Percentiles rank a stretch among this genome's conserved stretches.
phyloP scores from a whole-genome alignment of 352 stramenopile species.

The Blastocystis sp. region DNA sequence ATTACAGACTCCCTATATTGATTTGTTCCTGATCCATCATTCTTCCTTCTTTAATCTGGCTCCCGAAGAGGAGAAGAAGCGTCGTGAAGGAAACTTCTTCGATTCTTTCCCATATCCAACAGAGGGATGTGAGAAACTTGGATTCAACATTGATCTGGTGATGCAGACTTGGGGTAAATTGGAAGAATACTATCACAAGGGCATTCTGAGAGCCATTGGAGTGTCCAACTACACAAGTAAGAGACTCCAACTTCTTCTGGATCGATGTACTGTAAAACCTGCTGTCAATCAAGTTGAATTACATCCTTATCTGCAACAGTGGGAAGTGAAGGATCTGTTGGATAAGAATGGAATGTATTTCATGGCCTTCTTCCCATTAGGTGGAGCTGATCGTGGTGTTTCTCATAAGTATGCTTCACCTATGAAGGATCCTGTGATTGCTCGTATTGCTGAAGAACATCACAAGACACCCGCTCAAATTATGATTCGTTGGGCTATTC shows the following conservation, averaged over 20 bases:
- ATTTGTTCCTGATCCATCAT: constrained; percentile 69
- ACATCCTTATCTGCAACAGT: constrained; percentile 71
- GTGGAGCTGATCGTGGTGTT: constrained; percentile 65
- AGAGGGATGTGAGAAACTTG: neutral
- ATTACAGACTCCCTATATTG: constrained; percentile 67
- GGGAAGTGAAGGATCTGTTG: constrained; percentile 69
- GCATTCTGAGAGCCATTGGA: constrained; percentile 66
- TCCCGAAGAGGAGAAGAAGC: constrained; percentile 39
- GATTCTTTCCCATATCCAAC: neutral
- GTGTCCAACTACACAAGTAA: constrained; percentile 71
- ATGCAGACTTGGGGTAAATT: constrained; percentile 72
- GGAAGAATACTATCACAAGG: constrained; percentile 67
- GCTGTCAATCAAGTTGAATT: constrained; percentile 74
- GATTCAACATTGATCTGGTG: constrained; percentile 7
- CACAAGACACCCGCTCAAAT: constrained; percentile 70
- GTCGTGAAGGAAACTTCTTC: constrained; percentile 42
- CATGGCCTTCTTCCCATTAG: constrained; percentile 71
- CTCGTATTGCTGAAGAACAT: constrained; percentile 65
- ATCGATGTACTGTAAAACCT: constrained; percentile 68
- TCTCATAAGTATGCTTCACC: constrained; percentile 8
- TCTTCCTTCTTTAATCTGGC: constrained; percentile 54
- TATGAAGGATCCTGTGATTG: constrained; percentile 66
- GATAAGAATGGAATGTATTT: constrained; percentile 67
- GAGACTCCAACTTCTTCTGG: constrained; percentile 68
- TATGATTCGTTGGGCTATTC: constrained; percentile 71